Evolutionary conservation across 2,329 filamentous ascomycete genomes (phyloP), one percentile per base, ranked within the genome.

Genomic region (Hymenoscyphus fraxineus): DNA sequence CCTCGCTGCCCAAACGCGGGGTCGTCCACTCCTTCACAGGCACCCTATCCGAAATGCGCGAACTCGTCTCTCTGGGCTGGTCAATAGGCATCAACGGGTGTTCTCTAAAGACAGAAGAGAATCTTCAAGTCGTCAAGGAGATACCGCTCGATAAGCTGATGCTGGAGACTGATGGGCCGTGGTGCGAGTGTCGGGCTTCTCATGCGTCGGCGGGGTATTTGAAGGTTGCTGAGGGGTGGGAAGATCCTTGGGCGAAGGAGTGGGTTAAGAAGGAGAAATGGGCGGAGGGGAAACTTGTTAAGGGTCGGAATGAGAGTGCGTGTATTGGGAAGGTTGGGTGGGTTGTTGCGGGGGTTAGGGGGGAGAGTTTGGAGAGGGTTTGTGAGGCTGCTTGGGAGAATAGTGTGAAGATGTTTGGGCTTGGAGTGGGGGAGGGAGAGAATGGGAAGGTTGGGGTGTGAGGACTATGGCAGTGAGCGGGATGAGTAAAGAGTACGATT

Each of bases 71-170:
- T 1, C 77, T 96, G 57, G 94, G 93, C 0, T 85, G 97, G 62
- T 89, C 97, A 77, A 88, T 99, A 66, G 94, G 95, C n/a, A 86
- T 97, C 66, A 99, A 99, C 74, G 95, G 95, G 4, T 99, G 95
- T 77, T 96, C 91, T 73, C 85, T 99, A 81, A 99, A 98, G 82
- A 98, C 92, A 6, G 88, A 84, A 12, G 92, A 97, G 75, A 99
- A 98, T 72, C 85, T 96, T 51, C 88, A 85, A 15, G 93, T 97
- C 2, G 92, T 97, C 12, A 87, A 84, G 67, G 85, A 89, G 66
- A 87, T 98, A 47, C 90, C 88, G 12, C 80, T 99, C 12, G 87
- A 93, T 63, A 80, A 88, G 58, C 77, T 99, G 62, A 96, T 98
- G 84, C 87, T 99, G 58, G 95, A 99, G 82, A 99, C 95, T 0